Base-by-base conservation (phyloP, 163 green algal genomes). In the Prototheca wickerhamii region DNA sequence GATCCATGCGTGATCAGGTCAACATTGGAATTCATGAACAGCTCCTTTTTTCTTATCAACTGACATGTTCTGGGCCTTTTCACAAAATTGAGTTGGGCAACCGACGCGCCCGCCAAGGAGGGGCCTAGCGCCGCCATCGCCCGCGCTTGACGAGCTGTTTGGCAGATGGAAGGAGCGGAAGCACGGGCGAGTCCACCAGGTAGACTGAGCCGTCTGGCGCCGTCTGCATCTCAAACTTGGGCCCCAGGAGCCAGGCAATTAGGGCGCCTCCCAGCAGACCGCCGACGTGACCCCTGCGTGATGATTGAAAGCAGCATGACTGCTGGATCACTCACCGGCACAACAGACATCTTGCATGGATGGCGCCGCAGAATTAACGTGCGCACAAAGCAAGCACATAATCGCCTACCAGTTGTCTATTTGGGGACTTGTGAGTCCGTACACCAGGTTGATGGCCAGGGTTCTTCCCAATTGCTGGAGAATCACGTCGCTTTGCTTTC, bases 361-460 rank as follows among this genome's bases (percentile, higher is more conserved):
- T 34, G 12, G 28, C 30, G 23, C 15, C 8, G 15, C 49, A 57
- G 28, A 7, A 25, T 33, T 37, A n/a, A 20, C n/a, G 21, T 29
- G 6, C 42, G 25, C 43, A 67, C 18, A 60, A 26, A 61, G 30
- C n/a, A 44, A 43, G 7, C 34, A 58, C 20, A 58, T 7, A 4
- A 21, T 34, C 0, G 26, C 75, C 46, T 62, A 90, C 85, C 83
- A 93, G 69, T 89, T 86, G 72, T 94, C 86, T 2, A 94, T 82
- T 17, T 77, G 69, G 4, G 66, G 74, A 31, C 70, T 83, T 4
- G 64, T 50, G 2, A 86, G 12, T 4, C 80, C 79, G 64, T 86
- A 87, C 0, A 67, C 71, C 8, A 86, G 17, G 63, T 94, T 94
- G 50, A 92, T 76, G 2, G 74, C 69, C 29, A 86, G 67, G 0